phyloP scores from a whole-genome alignment of 306 rosid genomes.

The Castanea mollissima region DNA sequence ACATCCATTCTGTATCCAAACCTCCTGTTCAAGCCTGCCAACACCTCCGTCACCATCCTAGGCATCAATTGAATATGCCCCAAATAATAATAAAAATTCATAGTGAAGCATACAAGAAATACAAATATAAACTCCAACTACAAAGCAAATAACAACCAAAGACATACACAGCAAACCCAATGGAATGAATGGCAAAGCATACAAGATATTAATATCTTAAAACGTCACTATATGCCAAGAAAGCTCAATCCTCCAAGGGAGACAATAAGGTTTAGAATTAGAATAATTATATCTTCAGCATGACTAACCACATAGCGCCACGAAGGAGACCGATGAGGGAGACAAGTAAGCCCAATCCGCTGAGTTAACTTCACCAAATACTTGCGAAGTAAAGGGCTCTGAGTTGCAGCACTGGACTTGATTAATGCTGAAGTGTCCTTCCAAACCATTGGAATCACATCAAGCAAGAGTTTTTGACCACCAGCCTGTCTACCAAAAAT shows the following conservation, averaged over 20 bases:
- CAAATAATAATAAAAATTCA: too few relatives aligned
- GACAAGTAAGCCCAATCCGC: conserved; percentile 77
- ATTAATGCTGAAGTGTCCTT: conserved; percentile 59
- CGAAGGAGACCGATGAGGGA: conserved; percentile 74
- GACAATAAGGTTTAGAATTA: background rate
- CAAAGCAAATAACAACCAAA: too few relatives aligned
- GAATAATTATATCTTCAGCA: background rate
- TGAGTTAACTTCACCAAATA: conserved; percentile 85
- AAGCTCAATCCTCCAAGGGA: background rate
- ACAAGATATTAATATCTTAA: conserved; percentile 10
- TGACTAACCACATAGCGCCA: conserved; percentile 85
- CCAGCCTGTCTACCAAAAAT: conserved; percentile 70
- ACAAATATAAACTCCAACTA: too few relatives aligned
- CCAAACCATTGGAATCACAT: conserved; percentile 74
- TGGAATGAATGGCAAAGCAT: background rate
- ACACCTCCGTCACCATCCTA: too few relatives aligned
- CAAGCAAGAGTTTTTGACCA: conserved; percentile 69
- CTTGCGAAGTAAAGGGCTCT: conserved; percentile 82
- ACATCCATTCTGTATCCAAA: too few relatives aligned
- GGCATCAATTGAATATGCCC: too few relatives aligned
- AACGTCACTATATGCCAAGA: conserved; percentile 1
- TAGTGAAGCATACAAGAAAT: too few relatives aligned
- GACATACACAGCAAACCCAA: too few relatives aligned
- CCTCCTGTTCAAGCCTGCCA: too few relatives aligned
- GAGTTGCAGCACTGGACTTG: conserved; percentile 72